Base-by-base conservation (phyloP, 2,329 filamentous ascomycete species). In the Epichloe brachyelytri region DNA sequence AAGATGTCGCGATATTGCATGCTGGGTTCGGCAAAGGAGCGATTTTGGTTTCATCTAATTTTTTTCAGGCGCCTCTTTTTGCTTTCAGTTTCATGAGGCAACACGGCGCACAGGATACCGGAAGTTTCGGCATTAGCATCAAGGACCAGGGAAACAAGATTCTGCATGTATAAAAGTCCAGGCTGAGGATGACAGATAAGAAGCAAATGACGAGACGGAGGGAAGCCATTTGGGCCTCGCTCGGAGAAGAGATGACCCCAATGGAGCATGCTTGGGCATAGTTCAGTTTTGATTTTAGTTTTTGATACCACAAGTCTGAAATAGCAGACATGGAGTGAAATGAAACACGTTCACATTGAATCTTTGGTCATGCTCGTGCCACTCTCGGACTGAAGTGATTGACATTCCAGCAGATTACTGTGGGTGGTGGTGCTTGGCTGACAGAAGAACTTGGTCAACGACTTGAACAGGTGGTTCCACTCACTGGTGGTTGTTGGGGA, bases 1-100 rank as follows among this genome's bases (percentile, higher is more conserved):
- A 44, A 51, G 34, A 51, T 50, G 34, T 47, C 33, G 50, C 20
- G 51, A 48, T 26, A 48, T 45, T 51, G 48, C 48, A 53, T 53
- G 51, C 34, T 47, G 14, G 20, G 47, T 26, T 19, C 36, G 47
- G 47, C 43, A 50, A 20, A 17, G 38, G 39, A 53, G 51, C 51
- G 47, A 47, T 22, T 46, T 37, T 22, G 15, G 5, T n/a, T 38
- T 14, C 12, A 5, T 12, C 26, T 33, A 4, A 37, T 48, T 45
- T 20, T 26, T 33, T 46, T 22, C 11, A 39, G 33, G 19, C 19
- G 14, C 36, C 33, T 41, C 12, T 19, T 40, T 36, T 43, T 46
- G 11, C 20, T 22, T 40, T 17, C 39, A 20, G 22, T 36, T 34
- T 40, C 34, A 44, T 37, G 38, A 37, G 17, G 38, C 20, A 34